These are phyloP conservation scores for Saturnispora quitensis DNA, from an alignment of 805 yeast genomes.

Conservation along the genomic window DNA sequence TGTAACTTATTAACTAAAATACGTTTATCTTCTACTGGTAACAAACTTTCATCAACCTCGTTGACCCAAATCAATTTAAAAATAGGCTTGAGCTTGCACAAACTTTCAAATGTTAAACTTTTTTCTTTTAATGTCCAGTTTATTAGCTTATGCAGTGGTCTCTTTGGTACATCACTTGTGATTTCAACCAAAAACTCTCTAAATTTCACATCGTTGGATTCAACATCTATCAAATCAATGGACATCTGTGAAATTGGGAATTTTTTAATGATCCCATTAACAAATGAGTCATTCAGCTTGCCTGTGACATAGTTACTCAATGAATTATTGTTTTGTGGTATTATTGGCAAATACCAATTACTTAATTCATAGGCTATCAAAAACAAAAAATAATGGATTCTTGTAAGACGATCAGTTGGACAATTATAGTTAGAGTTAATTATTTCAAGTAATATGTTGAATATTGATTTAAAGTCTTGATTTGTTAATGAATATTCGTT, in stretches of 20 bases:
- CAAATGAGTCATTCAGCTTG: conserved; percentile 1
- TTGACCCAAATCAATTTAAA: conserved; percentile 3
- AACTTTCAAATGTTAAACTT: not conserved
- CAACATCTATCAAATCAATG: conserved; percentile 2
- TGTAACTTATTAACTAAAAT: conserved; percentile 7
- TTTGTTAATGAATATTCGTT: not conserved
- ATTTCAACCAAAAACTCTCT: not conserved
- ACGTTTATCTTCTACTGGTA: not conserved
- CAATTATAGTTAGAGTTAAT: not conserved
- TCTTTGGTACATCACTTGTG: not conserved
- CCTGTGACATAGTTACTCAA: conserved; percentile 5
- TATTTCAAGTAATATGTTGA: not conserved
- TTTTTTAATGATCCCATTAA: conserved; percentile 1
- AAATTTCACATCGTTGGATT: conserved; percentile 1
- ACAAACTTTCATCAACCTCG: not conserved
- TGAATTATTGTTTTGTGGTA: conserved; percentile 5
- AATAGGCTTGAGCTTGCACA: not conserved
- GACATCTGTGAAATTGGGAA: conserved; percentile 1
- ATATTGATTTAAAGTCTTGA: conserved; percentile 1
- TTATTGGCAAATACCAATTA: conserved; percentile 7
- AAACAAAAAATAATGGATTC: not conserved
- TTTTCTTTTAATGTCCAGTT: not conserved
- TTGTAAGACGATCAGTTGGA: not conserved
- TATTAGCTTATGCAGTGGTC: conserved; percentile 2
- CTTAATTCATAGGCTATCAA: conserved; percentile 3